Conservation (phyloP, 805 yeast species). For the Yarrowia sp. region DNA sequence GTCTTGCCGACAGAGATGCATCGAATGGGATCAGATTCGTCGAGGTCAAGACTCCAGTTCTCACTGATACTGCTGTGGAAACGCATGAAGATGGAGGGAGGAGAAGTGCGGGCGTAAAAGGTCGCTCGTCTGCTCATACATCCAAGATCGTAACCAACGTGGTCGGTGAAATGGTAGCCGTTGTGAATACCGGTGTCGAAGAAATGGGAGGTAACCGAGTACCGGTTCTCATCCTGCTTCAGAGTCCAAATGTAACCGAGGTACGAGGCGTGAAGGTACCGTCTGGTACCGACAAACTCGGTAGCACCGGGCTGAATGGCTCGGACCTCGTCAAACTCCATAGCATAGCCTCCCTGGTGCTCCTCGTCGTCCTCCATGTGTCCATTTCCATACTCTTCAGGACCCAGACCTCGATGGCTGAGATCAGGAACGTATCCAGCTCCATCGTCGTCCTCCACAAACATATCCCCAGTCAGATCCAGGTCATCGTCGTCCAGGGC, state of each 20-base stretch:
- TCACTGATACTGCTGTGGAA: conserved; percentile 69
- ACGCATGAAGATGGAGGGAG: conserved; percentile 59
- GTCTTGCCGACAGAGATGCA: conserved; percentile 70
- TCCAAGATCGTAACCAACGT: conserved; percentile 73
- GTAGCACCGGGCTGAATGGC: conserved; percentile 88
- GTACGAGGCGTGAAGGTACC: conserved; percentile 81
- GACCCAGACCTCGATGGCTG: conserved; percentile 17
- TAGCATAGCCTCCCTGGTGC: not conserved
- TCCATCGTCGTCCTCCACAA: conserved; percentile 70
- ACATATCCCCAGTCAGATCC: conserved; percentile 51
- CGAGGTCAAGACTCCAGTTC: conserved; percentile 61
- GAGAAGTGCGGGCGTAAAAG: conserved; percentile 56
- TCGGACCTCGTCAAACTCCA: conserved; percentile 47
- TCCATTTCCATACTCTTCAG: conserved; percentile 28
- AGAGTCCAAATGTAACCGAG: conserved; percentile 86
- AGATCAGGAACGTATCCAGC: conserved; percentile 53
- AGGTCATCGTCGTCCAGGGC: conserved; percentile 44
- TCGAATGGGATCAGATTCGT: conserved; percentile 65
- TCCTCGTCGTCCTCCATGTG: conserved; percentile 29
- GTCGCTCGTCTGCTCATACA: conserved; percentile 72
- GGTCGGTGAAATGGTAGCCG: conserved; percentile 87
- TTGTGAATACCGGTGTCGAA: conserved; percentile 77
- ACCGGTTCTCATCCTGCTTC: conserved; percentile 59
- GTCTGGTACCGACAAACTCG: conserved; percentile 73
- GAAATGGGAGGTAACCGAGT: conserved; percentile 84